These are phyloP conservation scores for Macrocybe gigantea DNA, from an alignment of 768 basidiomycete species.

Conservation along the genomic window DNA sequence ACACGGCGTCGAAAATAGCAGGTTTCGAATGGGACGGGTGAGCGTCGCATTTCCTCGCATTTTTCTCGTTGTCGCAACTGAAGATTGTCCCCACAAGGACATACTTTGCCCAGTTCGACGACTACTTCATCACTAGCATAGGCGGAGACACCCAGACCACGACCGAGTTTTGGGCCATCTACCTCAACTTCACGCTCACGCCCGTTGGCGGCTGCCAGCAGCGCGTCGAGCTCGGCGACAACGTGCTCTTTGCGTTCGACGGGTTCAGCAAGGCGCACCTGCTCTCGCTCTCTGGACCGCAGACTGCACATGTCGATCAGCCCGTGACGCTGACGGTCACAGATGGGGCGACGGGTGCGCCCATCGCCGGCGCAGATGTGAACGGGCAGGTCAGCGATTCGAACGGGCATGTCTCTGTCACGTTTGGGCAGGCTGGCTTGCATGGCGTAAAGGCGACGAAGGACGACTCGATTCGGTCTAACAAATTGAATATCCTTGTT, in stretches of 20 bases:
- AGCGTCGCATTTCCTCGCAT: constrained; percentile 2
- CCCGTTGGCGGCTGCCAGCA: constrained; percentile 11
- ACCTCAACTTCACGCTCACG: constrained; percentile 2
- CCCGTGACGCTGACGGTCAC: constrained; percentile 27
- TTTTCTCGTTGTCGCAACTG: not conserved
- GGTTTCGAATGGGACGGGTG: constrained; percentile 37
- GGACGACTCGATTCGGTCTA: constrained; percentile 26
- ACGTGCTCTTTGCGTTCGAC: constrained; percentile 10
- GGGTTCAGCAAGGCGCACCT: constrained; percentile 10
- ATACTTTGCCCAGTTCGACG: constrained; percentile 31
- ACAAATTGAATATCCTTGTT: constrained; percentile 15
- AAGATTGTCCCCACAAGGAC: constrained; percentile 14
- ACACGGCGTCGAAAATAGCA: constrained; percentile 26
- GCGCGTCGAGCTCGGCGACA: constrained; percentile 3
- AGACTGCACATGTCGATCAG: constrained; percentile 11
- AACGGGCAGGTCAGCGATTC: constrained; percentile 15
- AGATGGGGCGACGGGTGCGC: constrained; percentile 26
- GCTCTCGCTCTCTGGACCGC: constrained; percentile 28
- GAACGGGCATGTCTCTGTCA: constrained; percentile 21
- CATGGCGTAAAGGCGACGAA: constrained; percentile 25
- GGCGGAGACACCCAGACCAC: constrained; percentile 20
- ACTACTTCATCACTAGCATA: constrained; percentile 36
- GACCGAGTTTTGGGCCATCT: constrained; percentile 13
- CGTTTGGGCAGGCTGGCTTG: constrained; percentile 17
- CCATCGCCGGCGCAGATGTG: constrained; percentile 29